Conservation (phyloP, 2,329 filamentous ascomycete species). For the Chlorencoelia australis region DNA sequence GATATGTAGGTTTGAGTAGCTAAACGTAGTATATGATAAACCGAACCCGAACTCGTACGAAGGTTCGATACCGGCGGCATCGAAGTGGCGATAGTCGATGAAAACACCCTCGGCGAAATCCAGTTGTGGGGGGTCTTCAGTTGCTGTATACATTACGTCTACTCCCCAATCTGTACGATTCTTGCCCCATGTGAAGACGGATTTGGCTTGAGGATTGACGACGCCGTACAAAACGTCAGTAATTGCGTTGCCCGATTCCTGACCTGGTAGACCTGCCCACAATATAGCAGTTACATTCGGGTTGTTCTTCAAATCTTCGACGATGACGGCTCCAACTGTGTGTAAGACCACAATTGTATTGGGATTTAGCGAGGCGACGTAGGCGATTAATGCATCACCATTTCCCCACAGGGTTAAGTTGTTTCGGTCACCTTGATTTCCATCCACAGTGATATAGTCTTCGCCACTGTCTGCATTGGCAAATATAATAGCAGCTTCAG, state of each 20-base stretch:
- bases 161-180: conserved; percentile 32
- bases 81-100: conserved; percentile 73
- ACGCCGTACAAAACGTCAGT: conserved; percentile 73
- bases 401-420: conserved; percentile 85
- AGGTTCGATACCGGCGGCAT: conserved; percentile 50
- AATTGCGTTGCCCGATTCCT: conserved; percentile 73
- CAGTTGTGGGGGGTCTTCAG: conserved; percentile 48
- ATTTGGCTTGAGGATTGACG: conserved; percentile 65
- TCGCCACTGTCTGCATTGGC: conserved; percentile 81
- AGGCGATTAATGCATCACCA: conserved; percentile 71
- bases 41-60: conserved; percentile 77
- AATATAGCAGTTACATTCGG: conserved; percentile 76
- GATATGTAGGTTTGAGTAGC: conserved; percentile 54
- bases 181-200: conserved; percentile 71
- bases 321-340: conserved; percentile 68
- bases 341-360: conserved; percentile 92
- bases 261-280: conserved; percentile 75
- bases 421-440: conserved; percentile 78
- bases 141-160: conserved; percentile 31
- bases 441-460: conserved; percentile 72
- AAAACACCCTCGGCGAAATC: conserved; percentile 70
- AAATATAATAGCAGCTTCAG: conserved; percentile 71
- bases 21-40: conserved; percentile 69
- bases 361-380: conserved; percentile 65
- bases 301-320: conserved; percentile 64